phyloP scores from a whole-genome alignment of 768 basidiomycete genomes.

The Boletus huronensis region DNA sequence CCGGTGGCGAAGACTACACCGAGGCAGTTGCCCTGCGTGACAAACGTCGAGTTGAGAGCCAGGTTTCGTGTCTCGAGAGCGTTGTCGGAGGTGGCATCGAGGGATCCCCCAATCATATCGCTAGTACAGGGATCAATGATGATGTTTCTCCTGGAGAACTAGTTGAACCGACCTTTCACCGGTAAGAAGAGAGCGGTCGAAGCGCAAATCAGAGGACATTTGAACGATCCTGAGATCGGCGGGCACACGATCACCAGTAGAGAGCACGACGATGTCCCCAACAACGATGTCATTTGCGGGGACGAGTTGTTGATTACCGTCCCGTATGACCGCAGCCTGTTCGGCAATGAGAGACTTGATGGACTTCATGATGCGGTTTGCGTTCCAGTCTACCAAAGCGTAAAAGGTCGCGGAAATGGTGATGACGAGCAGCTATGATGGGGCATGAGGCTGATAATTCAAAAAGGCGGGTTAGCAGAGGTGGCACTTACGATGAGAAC shows the following conservation, averaged over 20 bases:
- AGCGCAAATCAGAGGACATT: slow-evolving; percentile 47
- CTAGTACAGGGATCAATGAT: slow-evolving; percentile 14
- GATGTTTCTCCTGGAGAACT: not conserved
- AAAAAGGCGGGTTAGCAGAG: slow-evolving; percentile 2
- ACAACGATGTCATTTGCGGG: slow-evolving; percentile 55
- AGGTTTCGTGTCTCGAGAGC: slow-evolving; percentile 46
- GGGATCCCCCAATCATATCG: slow-evolving; percentile 43
- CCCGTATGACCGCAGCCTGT: slow-evolving; percentile 52
- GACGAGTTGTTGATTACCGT: slow-evolving; percentile 45
- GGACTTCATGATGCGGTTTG: slow-evolving; percentile 49
- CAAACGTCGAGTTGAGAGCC: slow-evolving; percentile 45
- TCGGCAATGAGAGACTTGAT: slow-evolving; percentile 59
- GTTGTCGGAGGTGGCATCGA: slow-evolving; percentile 48
- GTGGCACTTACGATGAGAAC: slow-evolving; percentile 42
- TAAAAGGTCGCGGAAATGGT: slow-evolving; percentile 44
- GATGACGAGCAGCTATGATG: slow-evolving; percentile 40
- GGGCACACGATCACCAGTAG: slow-evolving; percentile 55
- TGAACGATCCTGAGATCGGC: slow-evolving; percentile 56
- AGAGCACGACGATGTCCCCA: slow-evolving; percentile 51
- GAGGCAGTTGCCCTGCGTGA: slow-evolving; percentile 39
- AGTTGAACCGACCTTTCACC: slow-evolving; percentile 37
- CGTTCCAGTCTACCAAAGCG: slow-evolving; percentile 49
- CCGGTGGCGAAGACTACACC: slow-evolving; percentile 43
- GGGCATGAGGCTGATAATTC: slow-evolving; percentile 4
- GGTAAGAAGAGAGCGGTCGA: slow-evolving; percentile 54